These are phyloP conservation scores for Hyaloperonospora arabidopsidis DNA, from an alignment of 352 stramenopile species.

Conservation along the genomic window DNA sequence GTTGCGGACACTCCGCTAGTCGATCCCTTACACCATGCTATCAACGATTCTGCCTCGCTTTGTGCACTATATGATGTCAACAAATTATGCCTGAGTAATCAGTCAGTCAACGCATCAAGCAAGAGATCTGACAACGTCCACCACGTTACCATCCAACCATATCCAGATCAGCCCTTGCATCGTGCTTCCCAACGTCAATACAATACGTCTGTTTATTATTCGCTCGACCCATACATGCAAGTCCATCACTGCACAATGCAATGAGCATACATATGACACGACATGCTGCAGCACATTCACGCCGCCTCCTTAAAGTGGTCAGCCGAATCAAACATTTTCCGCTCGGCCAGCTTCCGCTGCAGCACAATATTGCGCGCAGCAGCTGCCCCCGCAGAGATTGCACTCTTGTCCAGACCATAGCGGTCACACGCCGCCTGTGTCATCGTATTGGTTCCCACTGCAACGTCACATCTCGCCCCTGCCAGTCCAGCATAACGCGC, in stretches of 20 bases:
- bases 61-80: no score
- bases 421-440: constrained; percentile 18
- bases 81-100: no score
- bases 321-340: constrained; percentile 71
- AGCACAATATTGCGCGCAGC: constrained; percentile 54
- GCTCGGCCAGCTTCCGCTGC: constrained; percentile 56
- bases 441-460: background rate
- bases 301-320: constrained; percentile 65
- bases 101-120: no score
- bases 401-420: constrained; percentile 23
- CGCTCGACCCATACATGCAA: background rate
- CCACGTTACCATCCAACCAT: constrained; percentile 10
- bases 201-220: no score
- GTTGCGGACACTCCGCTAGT: no score
- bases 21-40: no score
- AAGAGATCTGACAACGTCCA: no score
- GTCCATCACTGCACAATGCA: background rate
- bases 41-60: no score
- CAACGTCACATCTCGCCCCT: constrained; percentile 4
- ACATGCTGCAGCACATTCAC: constrained; percentile 9
- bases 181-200: no score
- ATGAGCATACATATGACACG: background rate
- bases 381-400: constrained; percentile 26
- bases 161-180: background rate
- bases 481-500: constrained; percentile 22